Base-by-base conservation (phyloP, 495 filamentous ascomycete species). In the Aspergillus indologenus region DNA sequence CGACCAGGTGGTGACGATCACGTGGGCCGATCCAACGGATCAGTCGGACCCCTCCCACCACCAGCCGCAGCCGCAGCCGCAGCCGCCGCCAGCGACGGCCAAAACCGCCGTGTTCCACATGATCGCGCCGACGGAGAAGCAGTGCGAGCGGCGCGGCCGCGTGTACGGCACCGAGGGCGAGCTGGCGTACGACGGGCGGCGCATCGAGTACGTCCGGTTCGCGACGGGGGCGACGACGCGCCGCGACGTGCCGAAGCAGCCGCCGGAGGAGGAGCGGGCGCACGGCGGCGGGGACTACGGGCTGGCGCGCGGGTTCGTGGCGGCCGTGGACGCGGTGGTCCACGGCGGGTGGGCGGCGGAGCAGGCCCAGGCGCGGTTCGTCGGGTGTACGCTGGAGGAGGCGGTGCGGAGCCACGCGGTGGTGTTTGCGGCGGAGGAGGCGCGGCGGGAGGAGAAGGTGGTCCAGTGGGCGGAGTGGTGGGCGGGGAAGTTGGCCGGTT, bases 371-470 rank as follows among this genome's bases (percentile, higher is more conserved):
- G 78, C 70, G 51, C 74, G 81, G 61, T 82, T 87, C 65, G 76
- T 98, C 6, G 91, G 90, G 1, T 94, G 90, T 72, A 88, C 84
- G 0, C 68, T 94, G 2, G 91, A 95, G 56, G 95, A 98, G 64
- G 83, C 85, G 7, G 82, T 98, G 17, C 80, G 88, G 34, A 96
- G 90, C 63, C 95, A 98, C 76, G 93, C 89, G 0, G 85, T 94
- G 74, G 94, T 97, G 1, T 98, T 96, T 76, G 92, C 90, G 42
- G 93, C 93, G 0, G 95, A 98, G 73, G 88, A 96, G 65, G 91
- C 93, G 17, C 79, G 95, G 56, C 74, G 70, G 29, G 79, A 81
- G 48, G 82, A 82, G 65, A 85, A 79, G 65, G 85, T 93, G 26
- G 73, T 98, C 0, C 81, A 84, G 58, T 97, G 91, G 90, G 70